Percentiles rank a stretch among this genome's conserved stretches.
Conservation (phyloP, 495 filamentous ascomycete genomes). For the Hyphodiscus hymeniophilus region DNA sequence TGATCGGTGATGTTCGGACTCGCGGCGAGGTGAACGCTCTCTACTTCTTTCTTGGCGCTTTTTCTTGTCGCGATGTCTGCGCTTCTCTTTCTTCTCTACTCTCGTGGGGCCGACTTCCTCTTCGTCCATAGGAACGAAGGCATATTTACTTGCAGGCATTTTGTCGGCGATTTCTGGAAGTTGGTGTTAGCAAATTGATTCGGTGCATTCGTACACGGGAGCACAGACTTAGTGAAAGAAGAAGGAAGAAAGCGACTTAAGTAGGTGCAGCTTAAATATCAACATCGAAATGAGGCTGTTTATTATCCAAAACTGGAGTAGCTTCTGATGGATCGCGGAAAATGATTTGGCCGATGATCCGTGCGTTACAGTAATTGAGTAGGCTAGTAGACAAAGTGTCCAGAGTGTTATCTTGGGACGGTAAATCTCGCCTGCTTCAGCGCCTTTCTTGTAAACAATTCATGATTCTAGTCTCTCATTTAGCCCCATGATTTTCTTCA, state of each 20-base stretch:
- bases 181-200: neutral
- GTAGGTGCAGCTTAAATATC: too few relatives aligned
- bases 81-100: slow-evolving; percentile 31
- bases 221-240: slow-evolving; percentile 1
- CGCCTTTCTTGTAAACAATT: neutral
- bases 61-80: slow-evolving; percentile 31
- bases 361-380: slow-evolving; percentile 4
- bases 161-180: neutral
- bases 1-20: slow-evolving; percentile 33
- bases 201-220: neutral
- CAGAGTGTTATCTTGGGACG: slow-evolving; percentile 19
- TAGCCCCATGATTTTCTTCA: slow-evolving; percentile 10
- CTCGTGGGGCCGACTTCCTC: slow-evolving; percentile 48
- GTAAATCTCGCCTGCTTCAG: neutral
- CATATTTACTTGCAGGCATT: slow-evolving; percentile 62
- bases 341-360: neutral
- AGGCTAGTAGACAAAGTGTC: slow-evolving; percentile 4
- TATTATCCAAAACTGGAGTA: too few relatives aligned
- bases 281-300: too few relatives aligned
- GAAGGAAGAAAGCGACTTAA: neutral
- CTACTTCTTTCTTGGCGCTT: slow-evolving; percentile 29
- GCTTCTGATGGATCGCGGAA: too few relatives aligned
- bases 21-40: slow-evolving; percentile 30
- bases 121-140: slow-evolving; percentile 77
- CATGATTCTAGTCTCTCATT: slow-evolving; percentile 17